These are phyloP conservation scores for Glycine tomentella DNA, from an alignment of 306 rosid species.

Conservation along the genomic window DNA sequence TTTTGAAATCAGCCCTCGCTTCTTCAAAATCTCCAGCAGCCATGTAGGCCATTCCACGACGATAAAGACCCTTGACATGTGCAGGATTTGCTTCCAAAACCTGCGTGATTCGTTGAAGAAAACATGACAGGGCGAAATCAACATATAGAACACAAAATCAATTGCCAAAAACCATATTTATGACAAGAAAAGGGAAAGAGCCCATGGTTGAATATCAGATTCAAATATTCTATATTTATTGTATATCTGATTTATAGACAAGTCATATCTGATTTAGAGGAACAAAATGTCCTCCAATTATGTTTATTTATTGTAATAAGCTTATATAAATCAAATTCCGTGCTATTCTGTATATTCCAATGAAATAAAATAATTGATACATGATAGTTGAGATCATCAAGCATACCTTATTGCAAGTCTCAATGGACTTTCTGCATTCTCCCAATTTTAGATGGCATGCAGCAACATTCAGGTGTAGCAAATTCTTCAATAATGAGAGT, in stretches of 20 bases:
- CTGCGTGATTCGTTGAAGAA: slow-evolving; percentile 54
- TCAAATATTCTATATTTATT: no score
- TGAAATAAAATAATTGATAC: slow-evolving; percentile 32
- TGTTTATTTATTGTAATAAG: no score
- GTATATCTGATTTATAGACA: no score
- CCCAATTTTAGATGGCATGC: slow-evolving; percentile 88
- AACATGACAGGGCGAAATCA: slow-evolving; percentile 30
- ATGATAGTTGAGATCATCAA: slow-evolving; percentile 30
- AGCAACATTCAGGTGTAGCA: slow-evolving; percentile 86
- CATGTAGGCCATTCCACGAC: slow-evolving; percentile 99
- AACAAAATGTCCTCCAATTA: no score
- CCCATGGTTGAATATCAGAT: no score
- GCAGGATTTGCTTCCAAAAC: slow-evolving; percentile 94
- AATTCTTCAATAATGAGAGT: slow-evolving; percentile 68
- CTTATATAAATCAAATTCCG: no score
- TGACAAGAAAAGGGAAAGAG: no score
- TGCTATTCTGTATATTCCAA: not conserved
- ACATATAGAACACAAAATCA: not conserved
- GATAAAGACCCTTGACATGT: slow-evolving; percentile 90
- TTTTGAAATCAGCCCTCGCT: slow-evolving; percentile 81
- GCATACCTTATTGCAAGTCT: slow-evolving; percentile 89
- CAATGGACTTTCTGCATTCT: slow-evolving; percentile 85
- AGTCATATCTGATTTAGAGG: no score
- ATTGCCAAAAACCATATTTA: not conserved
- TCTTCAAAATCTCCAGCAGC: slow-evolving; percentile 87